Evolutionary conservation across 1,284 basidiomycete species (phyloP).

Genomic region (Naganishia cerealis): DNA sequence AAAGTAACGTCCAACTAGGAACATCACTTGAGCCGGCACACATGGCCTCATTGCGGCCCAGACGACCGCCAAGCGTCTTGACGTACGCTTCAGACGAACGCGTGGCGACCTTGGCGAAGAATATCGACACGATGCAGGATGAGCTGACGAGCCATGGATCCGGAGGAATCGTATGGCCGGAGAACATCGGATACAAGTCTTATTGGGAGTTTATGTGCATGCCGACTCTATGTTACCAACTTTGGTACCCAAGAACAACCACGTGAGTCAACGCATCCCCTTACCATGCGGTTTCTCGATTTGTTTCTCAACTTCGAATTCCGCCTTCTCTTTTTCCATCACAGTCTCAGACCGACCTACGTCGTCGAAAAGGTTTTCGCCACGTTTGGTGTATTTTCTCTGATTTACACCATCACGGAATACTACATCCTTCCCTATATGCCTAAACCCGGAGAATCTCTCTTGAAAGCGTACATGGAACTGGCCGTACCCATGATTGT

Average conservation of each 20-base stretch:
- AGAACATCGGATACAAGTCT: slow-evolving; percentile 78
- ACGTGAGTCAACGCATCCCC: slow-evolving; percentile 56
- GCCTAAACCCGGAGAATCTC: slow-evolving; percentile 66
- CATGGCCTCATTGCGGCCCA: slow-evolving; percentile 39
- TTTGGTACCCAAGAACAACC: slow-evolving; percentile 90
- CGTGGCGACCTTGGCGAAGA: slow-evolving; percentile 70
- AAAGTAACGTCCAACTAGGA: slow-evolving; percentile 42
- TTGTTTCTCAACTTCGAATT: slow-evolving; percentile 1
- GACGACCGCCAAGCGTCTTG: slow-evolving; percentile 59
- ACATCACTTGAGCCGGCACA: slow-evolving; percentile 51
- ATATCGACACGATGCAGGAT: slow-evolving; percentile 72
- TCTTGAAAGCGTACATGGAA: slow-evolving; percentile 75
- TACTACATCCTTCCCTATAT: slow-evolving; percentile 84
- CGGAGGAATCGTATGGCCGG: slow-evolving; percentile 69
- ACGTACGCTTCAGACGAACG: slow-evolving; percentile 69
- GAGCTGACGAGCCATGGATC: slow-evolving; percentile 72
- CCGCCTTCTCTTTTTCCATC: slow-evolving; percentile 1
- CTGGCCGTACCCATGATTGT: slow-evolving; percentile 89
- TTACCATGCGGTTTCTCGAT: not conserved
- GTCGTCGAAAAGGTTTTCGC: slow-evolving; percentile 92
- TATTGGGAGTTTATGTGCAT: slow-evolving; percentile 86
- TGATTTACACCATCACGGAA: slow-evolving; percentile 86
- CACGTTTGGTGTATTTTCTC: slow-evolving; percentile 90
- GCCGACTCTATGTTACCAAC: slow-evolving; percentile 91
- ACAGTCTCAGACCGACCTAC: slow-evolving; percentile 82